phyloP scores from a whole-genome alignment of 345 rosid species.

The Salix purpurea region DNA sequence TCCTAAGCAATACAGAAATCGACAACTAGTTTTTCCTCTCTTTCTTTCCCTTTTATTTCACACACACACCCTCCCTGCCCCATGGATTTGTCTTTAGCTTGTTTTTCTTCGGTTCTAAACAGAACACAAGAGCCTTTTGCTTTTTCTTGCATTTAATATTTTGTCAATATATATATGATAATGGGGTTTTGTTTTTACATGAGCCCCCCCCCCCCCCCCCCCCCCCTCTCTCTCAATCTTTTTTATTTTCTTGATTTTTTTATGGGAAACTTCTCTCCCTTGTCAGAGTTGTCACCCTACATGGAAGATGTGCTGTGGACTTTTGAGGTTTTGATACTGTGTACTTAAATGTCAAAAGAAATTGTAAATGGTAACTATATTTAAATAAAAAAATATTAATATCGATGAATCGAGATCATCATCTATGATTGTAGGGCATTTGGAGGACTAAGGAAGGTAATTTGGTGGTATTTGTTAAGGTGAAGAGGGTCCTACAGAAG shows the following conservation, averaged over 20 bases:
- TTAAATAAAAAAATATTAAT: too few relatives aligned
- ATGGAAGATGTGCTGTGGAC: background rate
- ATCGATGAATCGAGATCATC: slow-evolving; percentile 1
- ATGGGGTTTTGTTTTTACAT: background rate
- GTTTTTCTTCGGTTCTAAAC: slow-evolving; percentile 20
- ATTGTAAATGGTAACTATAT: background rate
- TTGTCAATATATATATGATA: background rate
- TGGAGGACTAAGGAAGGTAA: background rate
- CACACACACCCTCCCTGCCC: background rate
- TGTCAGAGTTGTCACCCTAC: background rate
- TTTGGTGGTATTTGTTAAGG: background rate
- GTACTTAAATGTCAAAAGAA: background rate
- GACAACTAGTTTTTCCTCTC: background rate
- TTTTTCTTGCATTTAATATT: background rate
- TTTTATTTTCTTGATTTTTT: slow-evolving; percentile 3
- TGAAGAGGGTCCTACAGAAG: background rate
- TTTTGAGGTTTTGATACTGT: background rate
- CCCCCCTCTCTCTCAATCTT: background rate
- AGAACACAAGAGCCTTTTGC: slow-evolving; percentile 12
- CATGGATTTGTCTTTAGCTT: slow-evolving; percentile 31
- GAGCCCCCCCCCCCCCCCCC: background rate
- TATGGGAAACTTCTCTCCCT: background rate
- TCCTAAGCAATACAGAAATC: slow-evolving; percentile 22
- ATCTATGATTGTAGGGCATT: background rate
- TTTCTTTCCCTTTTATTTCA: slow-evolving; percentile 3